Evolutionary conservation across 192 early-diverging fungal genomes (phyloP).

Genomic region (Mycoemilia scoparia): DNA sequence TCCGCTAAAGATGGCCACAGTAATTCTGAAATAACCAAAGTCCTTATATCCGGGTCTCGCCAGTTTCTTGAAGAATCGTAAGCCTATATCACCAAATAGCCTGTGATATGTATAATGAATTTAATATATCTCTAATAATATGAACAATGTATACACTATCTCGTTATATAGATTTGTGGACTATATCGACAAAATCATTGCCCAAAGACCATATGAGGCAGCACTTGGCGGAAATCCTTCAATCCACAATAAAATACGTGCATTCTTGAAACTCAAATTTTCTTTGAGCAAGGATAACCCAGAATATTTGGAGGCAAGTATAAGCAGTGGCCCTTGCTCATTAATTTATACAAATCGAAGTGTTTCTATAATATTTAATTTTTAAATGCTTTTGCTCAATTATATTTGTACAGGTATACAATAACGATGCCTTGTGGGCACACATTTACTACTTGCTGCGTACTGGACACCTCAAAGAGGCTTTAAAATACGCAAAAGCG

Average conservation of each 20-base stretch:
- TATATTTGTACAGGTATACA: slow-evolving; percentile 21
- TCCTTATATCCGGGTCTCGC: slow-evolving; percentile 5
- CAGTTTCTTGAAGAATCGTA: slow-evolving; percentile 9
- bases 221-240: slow-evolving; percentile 69
- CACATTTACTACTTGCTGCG: slow-evolving; percentile 71
- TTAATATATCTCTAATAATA: too few species aligned
- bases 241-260: slow-evolving; percentile 44
- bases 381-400: slow-evolving; percentile 3
- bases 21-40: slow-evolving; percentile 14
- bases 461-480: slow-evolving; percentile 46
- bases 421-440: slow-evolving; percentile 64
- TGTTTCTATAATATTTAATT: background rate
- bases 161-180: slow-evolving; percentile 34
- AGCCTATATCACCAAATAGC: too few species aligned
- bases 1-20: slow-evolving; percentile 15
- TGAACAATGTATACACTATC: too few species aligned
- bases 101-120: too few species aligned
- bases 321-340: slow-evolving; percentile 12
- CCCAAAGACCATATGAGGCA: slow-evolving; percentile 41
- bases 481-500: slow-evolving; percentile 41
- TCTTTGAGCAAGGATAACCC: too few species aligned
- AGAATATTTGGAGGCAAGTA: slow-evolving; percentile 16
- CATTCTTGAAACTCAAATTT: slow-evolving; percentile 54
- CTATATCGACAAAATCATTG: slow-evolving; percentile 30
- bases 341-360: background rate